A percentile compares a stretch with the other conserved stretches of the same genome.
Evolutionary conservation across 2,329 filamentous ascomycete species (phyloP).

Genomic region (Xylariales sp.): DNA sequence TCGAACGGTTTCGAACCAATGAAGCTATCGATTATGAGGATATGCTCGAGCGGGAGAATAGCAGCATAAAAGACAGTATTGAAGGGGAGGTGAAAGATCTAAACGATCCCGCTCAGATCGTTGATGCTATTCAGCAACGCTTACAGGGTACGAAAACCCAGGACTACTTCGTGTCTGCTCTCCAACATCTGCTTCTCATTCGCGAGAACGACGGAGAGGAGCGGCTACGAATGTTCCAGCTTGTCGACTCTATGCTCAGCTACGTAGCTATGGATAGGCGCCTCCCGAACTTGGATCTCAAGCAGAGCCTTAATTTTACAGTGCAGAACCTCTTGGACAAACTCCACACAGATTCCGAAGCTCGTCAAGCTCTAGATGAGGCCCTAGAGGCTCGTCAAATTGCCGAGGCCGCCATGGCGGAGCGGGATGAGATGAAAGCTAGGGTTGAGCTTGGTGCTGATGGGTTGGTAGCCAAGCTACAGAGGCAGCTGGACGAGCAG

Average conservation of each 20-base stretch:
- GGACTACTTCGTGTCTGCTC: slow-evolving; percentile 94
- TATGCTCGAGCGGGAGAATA: slow-evolving; percentile 90
- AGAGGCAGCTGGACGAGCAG: slow-evolving; percentile 95
- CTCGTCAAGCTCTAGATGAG: slow-evolving; percentile 90
- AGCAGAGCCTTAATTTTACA: slow-evolving; percentile 97
- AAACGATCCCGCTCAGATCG: slow-evolving; percentile 91
- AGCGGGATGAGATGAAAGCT: slow-evolving; percentile 93
- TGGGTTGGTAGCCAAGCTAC: slow-evolving; percentile 90
- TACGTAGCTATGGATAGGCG: slow-evolving; percentile 98
- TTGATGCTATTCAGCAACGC: slow-evolving; percentile 89
- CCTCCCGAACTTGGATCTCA: slow-evolving; percentile 95
- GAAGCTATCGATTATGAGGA: slow-evolving; percentile 99
- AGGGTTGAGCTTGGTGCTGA: slow-evolving; percentile 92
- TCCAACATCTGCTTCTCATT: slow-evolving; percentile 95
- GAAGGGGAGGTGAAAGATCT: slow-evolving; percentile 91
- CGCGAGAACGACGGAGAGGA: slow-evolving; percentile 93
- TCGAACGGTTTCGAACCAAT: slow-evolving; percentile 91
- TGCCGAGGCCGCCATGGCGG: slow-evolving; percentile 93
- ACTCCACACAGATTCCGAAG: slow-evolving; percentile 95
- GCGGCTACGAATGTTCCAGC: slow-evolving; percentile 92
- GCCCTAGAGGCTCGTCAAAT: slow-evolving; percentile 90
- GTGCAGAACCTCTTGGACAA: slow-evolving; percentile 96
- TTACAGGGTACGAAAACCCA: slow-evolving; percentile 86
- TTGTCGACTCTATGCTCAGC: slow-evolving; percentile 98
- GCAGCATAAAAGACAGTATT: slow-evolving; percentile 87